phyloP scores from a whole-genome alignment of 2,329 filamentous ascomycete genomes.

The Alternaria brassicicola region DNA sequence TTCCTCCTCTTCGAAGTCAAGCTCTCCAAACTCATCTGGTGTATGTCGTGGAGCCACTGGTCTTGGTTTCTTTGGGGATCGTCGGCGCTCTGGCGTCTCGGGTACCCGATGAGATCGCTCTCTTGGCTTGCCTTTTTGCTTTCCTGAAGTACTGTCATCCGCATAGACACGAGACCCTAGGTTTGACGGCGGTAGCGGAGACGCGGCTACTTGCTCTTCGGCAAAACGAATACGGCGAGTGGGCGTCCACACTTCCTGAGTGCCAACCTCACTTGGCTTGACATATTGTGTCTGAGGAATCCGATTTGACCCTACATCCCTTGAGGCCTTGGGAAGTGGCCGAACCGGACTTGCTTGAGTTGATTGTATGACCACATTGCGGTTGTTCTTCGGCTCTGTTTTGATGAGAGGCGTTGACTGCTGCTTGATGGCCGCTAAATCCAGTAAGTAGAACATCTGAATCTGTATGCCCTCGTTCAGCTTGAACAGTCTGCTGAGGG shows the following conservation, averaged over 20 bases:
- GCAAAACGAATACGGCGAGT: constrained; percentile 36
- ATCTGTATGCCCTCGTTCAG: constrained; percentile 36
- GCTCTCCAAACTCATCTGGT: constrained; percentile 31
- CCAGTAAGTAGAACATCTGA: constrained; percentile 37
- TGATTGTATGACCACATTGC: constrained; percentile 37
- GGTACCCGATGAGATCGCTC: constrained; percentile 27
- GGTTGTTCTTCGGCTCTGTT: constrained; percentile 12
- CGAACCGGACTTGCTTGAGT: constrained; percentile 38
- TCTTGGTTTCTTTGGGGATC: constrained; percentile 15
- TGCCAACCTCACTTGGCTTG: constrained; percentile 40
- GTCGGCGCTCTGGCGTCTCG: constrained; percentile 33
- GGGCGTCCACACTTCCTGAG: constrained; percentile 37
- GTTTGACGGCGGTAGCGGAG: constrained; percentile 20
- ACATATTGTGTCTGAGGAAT: constrained; percentile 45
- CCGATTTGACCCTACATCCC: constrained; percentile 19
- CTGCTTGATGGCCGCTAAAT: constrained; percentile 32
- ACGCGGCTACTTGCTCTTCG: constrained; percentile 19
- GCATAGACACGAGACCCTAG: constrained; percentile 3
- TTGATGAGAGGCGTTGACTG: constrained; percentile 18
- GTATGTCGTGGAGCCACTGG: constrained; percentile 5
- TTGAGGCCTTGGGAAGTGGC: constrained; percentile 13
- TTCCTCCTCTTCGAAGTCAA: constrained; percentile 36
- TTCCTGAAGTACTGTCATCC: background rate
- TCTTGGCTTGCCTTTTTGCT: constrained; percentile 4
- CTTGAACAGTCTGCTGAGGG: constrained; percentile 33